Evolutionary conservation across 1,139 yeast species (phyloP), one percentile per base, ranked within the genome.

Genomic region (Yarrowia galli): DNA sequence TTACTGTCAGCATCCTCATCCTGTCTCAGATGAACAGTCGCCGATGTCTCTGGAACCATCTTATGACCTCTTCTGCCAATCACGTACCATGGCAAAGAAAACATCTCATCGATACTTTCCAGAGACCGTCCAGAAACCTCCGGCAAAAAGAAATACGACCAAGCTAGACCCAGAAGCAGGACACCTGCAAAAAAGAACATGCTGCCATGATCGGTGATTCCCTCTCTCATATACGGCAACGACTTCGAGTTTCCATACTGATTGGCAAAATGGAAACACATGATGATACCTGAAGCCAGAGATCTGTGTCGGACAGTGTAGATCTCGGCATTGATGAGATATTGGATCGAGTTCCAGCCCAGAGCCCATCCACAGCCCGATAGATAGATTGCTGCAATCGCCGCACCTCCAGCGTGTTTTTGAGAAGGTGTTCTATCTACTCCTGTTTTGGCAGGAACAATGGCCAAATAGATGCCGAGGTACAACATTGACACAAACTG

Each of bases 321-420:
- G 7, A 46, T 46, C 18, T 46, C 51, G 7, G 51, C 51, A 5
- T 46, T 46, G 51, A 46, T 46, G 15, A 46, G 35, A 10, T 46
- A 46, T 35, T 46, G 51, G 15, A 46, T 46, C n/a, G 51, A 46
- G 20, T 46, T 46, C 51, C 51, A 46, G 12, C 51, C 51, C 20
- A 46, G 36, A 16, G 51, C 51, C 51, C 51, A 46, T 15, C 51
- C 51, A 15, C 51, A 46, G 18, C 51, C 51, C 15, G 51, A 46
- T 1, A 46, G 7, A 4, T 46, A 46, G 12, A 46, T 46, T 5
- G 51, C 51, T 3, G 51, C 51, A 46, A 46, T 46, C 1, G 51
- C 51, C 0, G 51, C 51, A 16, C 22, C 51, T 46, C 51, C 51
- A 7, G 51, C 51, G 35, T 46, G 51, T 46, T n/a, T 16, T 10